Evolutionary conservation across 2,329 filamentous ascomycete species (phyloP), one percentile per base, ranked within the genome.

Genomic region (Cryphonectria japonica): DNA sequence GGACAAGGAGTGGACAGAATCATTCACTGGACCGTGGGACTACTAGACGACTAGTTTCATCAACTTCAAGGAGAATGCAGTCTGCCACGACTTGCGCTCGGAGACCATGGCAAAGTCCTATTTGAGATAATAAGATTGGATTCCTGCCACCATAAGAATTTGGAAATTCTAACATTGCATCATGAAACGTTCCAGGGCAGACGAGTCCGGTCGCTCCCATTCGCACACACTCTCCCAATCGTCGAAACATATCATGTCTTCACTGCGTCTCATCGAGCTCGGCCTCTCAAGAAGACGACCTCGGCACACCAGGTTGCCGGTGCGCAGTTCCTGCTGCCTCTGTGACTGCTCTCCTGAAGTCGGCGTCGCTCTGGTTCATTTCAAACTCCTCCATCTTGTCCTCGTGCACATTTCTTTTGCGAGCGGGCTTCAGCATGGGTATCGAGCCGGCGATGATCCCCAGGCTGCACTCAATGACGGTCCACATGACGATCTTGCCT

Each of bases 1-100:
- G 93, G 92, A 6, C 91, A 98, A 79, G 95, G 95, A 3, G 91
- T 97, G 11, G 89, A 94, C 68, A 84, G 87, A 61, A 89, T 96
- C 69, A 87, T 93, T 29, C 89, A 93, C 76, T 89, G 92, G 84
- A 92, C 91, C 2, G 86, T 94, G 66, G 88, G 89, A 22, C 78
- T 95, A 69, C 81, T 95, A 70, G 87, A 91, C 73, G 84, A 83
- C 8, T 78, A 72, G 76, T 34, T 22, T 13, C 4, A 13, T 14
- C 32, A 50, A 19, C 5, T 3, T 19, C 29, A 26, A 1, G 32
- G 22, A n/a, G 59, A 9, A 8, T 13, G 5, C 16, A 26, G 3
- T 32, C 29, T 13, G 59, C 19, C 41, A 22, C 5, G 11, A 6
- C 34, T 39, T 26, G 26, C n/a, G 39, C 39, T 41, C 71, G 8